These are phyloP conservation scores for Globisporangium carolinianum DNA, from an alignment of 352 stramenopile species.

Conservation along the genomic window DNA sequence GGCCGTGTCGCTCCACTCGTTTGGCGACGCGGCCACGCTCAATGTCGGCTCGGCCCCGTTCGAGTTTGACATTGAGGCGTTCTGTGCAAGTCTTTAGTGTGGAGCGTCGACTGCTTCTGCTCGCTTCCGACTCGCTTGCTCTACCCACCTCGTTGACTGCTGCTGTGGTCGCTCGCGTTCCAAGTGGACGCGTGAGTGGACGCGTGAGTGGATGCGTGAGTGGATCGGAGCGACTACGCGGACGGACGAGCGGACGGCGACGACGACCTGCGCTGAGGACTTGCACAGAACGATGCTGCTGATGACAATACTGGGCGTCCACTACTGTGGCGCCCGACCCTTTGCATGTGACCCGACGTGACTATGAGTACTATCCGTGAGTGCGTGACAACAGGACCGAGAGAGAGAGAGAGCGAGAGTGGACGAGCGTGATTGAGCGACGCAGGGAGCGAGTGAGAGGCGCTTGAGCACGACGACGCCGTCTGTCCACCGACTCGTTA, in stretches of 20 bases:
- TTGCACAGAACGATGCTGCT: conserved; percentile 36
- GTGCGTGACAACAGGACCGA: background rate
- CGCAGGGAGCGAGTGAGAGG: background rate
- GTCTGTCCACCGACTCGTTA: background rate
- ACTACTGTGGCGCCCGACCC: background rate
- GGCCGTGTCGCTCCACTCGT: conserved; percentile 74
- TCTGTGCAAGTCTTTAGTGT: conserved; percentile 82
- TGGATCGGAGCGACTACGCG: too few species aligned
- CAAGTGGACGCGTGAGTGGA: background rate
- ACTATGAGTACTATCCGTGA: conserved; percentile 1
- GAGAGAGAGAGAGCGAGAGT: background rate
- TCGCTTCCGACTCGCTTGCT: background rate
- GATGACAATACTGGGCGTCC: background rate
- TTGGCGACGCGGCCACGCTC: conserved; percentile 58
- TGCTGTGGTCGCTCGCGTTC: too few species aligned
- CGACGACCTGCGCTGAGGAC: conserved; percentile 19
- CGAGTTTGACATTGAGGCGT: conserved; percentile 80
- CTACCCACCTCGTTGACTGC: background rate
- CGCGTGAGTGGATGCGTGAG: background rate
- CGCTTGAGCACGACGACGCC: background rate
- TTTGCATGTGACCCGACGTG: conserved; percentile 2
- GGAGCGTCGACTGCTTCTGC: background rate
- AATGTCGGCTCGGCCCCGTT: conserved; percentile 72
- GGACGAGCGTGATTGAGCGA: background rate
- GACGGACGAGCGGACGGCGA: background rate